Percentiles rank a stretch among this genome's conserved stretches.
phyloP scores from a whole-genome alignment of 305 asterid species.

The Lippia alba region DNA sequence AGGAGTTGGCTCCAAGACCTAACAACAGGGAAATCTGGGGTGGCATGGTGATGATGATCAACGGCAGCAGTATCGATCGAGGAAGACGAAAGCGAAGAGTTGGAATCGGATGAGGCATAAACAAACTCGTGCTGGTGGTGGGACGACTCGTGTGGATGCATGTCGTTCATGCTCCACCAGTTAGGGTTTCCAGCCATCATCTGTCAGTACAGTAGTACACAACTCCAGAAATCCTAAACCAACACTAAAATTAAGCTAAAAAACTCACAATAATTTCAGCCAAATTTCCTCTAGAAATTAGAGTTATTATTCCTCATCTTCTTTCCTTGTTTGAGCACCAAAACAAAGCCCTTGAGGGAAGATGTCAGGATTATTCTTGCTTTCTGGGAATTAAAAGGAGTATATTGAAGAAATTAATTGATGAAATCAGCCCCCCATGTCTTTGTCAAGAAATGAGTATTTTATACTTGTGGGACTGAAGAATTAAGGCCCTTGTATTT shows the following conservation, averaged over 20 bases:
- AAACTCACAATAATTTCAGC: neutral
- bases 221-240: neutral
- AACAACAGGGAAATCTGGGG: slow-evolving; percentile 45
- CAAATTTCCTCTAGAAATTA: neutral
- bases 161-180: slow-evolving; percentile 85
- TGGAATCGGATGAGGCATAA: slow-evolving; percentile 35
- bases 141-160: slow-evolving; percentile 64
- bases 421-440: slow-evolving; percentile 32
- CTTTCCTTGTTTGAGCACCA: slow-evolving; percentile 40
- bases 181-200: slow-evolving; percentile 99
- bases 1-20: slow-evolving; percentile 58
- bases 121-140: slow-evolving; percentile 30
- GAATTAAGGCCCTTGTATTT: slow-evolving; percentile 29
- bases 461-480: slow-evolving; percentile 54
- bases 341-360: slow-evolving; percentile 32
- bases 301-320: neutral
- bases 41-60: slow-evolving; percentile 36
- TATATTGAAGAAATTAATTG: slow-evolving; percentile 21
- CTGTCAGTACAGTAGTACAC: slow-evolving; percentile 21
- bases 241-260: neutral
- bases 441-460: slow-evolving; percentile 50
- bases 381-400: slow-evolving; percentile 40
- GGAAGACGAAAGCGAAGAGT: slow-evolving; percentile 15
- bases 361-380: slow-evolving; percentile 40
- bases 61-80: neutral